Evolutionary conservation across 1,139 yeast species (phyloP).

Genomic region (Spencermartinsiella ligniputridi): DNA sequence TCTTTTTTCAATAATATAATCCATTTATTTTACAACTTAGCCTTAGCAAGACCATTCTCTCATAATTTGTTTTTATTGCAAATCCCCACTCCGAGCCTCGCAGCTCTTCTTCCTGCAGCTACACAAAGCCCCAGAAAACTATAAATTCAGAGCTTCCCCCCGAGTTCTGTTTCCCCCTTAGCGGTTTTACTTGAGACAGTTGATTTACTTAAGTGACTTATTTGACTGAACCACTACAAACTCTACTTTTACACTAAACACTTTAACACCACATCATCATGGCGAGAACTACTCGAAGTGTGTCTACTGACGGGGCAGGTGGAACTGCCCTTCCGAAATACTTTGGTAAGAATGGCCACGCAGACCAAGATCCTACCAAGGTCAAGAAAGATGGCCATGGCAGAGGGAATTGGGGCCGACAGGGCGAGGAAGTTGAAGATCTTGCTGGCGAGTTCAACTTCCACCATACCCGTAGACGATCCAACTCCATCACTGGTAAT

Average conservation of each 20-base stretch:
- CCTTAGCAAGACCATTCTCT: too few species aligned
- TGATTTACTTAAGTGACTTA: too few species aligned
- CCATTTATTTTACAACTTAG: too few species aligned
- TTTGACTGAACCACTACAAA: too few species aligned
- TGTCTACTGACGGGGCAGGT: constrained; percentile 46
- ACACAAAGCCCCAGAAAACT: not conserved
- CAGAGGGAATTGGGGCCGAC: constrained; percentile 45
- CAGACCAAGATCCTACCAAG: constrained; percentile 64
- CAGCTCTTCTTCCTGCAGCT: not conserved
- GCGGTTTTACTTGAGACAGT: too few species aligned
- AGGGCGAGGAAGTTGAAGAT: constrained; percentile 39
- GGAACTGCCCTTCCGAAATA: constrained; percentile 45
- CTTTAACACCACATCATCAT: too few species aligned
- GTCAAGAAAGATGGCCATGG: constrained; percentile 87
- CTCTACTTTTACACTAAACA: too few species aligned
- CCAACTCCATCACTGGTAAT: constrained; percentile 51
- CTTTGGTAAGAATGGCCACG: constrained; percentile 71
- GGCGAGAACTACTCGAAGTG: constrained; percentile 88
- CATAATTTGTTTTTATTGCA: not conserved
- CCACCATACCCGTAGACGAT: constrained; percentile 37
- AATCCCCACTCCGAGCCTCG: not conserved
- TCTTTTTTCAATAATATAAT: too few species aligned
- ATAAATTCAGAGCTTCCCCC: not conserved
- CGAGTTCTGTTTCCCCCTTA: too few species aligned
- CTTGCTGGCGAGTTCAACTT: constrained; percentile 38